phyloP scores from a whole-genome alignment of 179 eudicot species.

The Vitellaria paradoxa region DNA sequence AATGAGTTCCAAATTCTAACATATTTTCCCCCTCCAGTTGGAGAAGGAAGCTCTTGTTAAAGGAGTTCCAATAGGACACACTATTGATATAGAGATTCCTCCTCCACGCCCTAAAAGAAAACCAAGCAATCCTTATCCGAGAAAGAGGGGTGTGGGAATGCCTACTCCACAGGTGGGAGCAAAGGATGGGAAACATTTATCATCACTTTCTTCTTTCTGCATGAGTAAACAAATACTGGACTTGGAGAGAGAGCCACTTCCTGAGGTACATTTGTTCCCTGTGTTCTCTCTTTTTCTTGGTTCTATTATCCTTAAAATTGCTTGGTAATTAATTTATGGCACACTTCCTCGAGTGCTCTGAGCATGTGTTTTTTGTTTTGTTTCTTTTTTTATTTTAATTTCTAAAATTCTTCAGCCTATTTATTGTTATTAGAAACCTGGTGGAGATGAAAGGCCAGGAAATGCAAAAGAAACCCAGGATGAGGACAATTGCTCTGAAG shows the following conservation, averaged over 20 bases:
- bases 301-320: not conserved
- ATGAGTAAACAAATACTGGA: slow-evolving; percentile 35
- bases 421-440: slow-evolving; percentile 44
- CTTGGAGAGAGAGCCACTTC: slow-evolving; percentile 50
- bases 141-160: slow-evolving; percentile 57
- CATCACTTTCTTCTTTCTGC: slow-evolving; percentile 39
- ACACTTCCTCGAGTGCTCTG: not conserved
- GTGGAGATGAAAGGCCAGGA: slow-evolving; percentile 37
- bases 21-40: slow-evolving; percentile 46
- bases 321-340: slow-evolving; percentile 2
- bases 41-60: slow-evolving; percentile 92
- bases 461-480: slow-evolving; percentile 26
- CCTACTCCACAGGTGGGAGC: slow-evolving; percentile 36
- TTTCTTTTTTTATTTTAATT: slow-evolving; percentile 14
- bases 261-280: slow-evolving; percentile 48
- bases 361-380: not conserved
- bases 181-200: slow-evolving; percentile 47
- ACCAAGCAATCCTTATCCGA: slow-evolving; percentile 95
- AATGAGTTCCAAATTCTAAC: not conserved
- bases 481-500: slow-evolving; percentile 41
- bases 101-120: slow-evolving; percentile 99
- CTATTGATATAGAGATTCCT: slow-evolving; percentile 86
- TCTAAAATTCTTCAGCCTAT: slow-evolving; percentile 15
- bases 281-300: slow-evolving; percentile 3
- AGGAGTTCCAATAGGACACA: slow-evolving; percentile 75